Evolutionary conservation across 106 monocot species (phyloP).

Genomic region (Dactylorhiza incarnata): DNA sequence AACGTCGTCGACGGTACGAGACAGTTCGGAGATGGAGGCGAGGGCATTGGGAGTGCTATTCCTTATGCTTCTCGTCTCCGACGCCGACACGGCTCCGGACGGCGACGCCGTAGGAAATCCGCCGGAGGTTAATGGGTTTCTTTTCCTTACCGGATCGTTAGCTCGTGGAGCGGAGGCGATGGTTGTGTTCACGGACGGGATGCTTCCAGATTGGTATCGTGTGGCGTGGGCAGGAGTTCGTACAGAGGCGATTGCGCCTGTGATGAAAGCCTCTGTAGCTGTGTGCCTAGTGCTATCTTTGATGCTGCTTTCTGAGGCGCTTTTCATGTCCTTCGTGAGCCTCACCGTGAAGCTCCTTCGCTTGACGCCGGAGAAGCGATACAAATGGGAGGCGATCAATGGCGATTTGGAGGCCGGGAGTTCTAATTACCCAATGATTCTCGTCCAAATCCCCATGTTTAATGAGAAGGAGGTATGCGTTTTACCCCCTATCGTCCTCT

Average conservation of each 20-base stretch:
- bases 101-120: background rate
- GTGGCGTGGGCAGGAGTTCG: constrained; percentile 11
- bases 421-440: constrained; percentile 36
- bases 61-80: background rate
- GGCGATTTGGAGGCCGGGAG: constrained; percentile 31
- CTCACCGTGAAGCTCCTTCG: constrained; percentile 23
- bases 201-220: constrained; percentile 3
- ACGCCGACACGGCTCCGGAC: background rate
- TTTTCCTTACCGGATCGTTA: background rate
- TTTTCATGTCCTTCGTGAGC: constrained; percentile 27
- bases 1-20: background rate
- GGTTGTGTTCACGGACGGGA: constrained; percentile 7
- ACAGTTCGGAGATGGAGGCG: background rate
- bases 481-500: background rate
- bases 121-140: background rate
- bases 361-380: constrained; percentile 32
- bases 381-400: constrained; percentile 29
- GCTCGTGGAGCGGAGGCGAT: background rate
- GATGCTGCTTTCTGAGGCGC: constrained; percentile 36
- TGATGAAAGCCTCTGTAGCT: constrained; percentile 9
- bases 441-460: constrained; percentile 60
- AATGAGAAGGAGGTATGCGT: constrained; percentile 40
- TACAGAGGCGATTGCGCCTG: constrained; percentile 13
- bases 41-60: constrained; percentile 1
- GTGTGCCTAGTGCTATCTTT: constrained; percentile 32